Evolutionary conservation across 768 basidiomycete genomes (phyloP), one percentile per base, ranked within the genome.

Genomic region (Boletus patriciae): DNA sequence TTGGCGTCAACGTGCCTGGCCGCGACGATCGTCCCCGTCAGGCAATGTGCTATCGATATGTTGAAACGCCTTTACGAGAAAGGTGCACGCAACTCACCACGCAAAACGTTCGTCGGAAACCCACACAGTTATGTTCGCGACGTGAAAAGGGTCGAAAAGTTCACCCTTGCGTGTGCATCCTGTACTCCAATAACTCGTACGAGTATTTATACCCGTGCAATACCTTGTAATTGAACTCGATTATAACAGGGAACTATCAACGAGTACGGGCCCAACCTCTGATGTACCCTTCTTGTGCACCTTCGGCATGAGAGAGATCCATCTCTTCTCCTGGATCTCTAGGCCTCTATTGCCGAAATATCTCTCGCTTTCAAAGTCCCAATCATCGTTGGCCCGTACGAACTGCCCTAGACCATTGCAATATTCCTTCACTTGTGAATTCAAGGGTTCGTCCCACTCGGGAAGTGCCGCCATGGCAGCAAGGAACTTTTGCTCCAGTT

Each of bases 401-500:
- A 80, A 84, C 49, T 80, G 75, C 48, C 77, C 82, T 46, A 84
- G 63, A 0, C 81, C 80, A 47, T 75, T 67, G 40, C 79, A 66
- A 55, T 83, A 84, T 4, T 65, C 61, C 31, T 66, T 63, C 6
- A 84, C 75, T 41, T 77, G 70, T 0, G 59, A 57, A 57, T 83
- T 81, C 31, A 81, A 61, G 1, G 70, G 65, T 19, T 68, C 59
- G 21, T 77, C 78, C 62, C 74, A 83, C 5, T 73, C 70, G 0
- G 81, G 82, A 4, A 64, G 46, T 3, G 56, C 42, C 1, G 42
- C 60, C 37, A 70, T 69, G 40, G 62, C 57, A 6, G 52, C 43
- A 3, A 52, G 55, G 58, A 64, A 64, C 25, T 27, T 56, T n/a
- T 57, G 23, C 46, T 38, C 49, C 0, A 41, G 43, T 25, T 34